phyloP scores from a whole-genome alignment of 352 stramenopile genomes.

The Phytophthora podocarpi region DNA sequence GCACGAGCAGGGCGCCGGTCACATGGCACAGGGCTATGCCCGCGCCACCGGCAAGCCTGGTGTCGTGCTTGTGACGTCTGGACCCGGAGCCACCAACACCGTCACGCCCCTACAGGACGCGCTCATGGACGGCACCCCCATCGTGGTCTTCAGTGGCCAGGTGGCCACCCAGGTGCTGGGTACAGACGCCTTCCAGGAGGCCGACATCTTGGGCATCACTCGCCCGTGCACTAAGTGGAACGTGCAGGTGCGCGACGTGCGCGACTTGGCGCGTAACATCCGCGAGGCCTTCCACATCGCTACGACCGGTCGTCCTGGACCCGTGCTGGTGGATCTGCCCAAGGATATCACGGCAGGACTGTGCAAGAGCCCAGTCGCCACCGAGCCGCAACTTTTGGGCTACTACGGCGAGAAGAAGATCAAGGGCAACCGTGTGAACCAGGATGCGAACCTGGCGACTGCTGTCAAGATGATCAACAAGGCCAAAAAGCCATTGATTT shows the following conservation, averaged over 20 bases:
- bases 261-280: constrained; percentile 94
- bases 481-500: constrained; percentile 96
- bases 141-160: constrained; percentile 95
- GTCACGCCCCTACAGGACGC: constrained; percentile 94
- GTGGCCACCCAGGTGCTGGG: constrained; percentile 92
- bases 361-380: constrained; percentile 73
- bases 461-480: constrained; percentile 92
- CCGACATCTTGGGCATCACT: constrained; percentile 86
- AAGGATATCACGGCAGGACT: constrained; percentile 94
- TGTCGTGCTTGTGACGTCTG: constrained; percentile 93
- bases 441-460: constrained; percentile 73
- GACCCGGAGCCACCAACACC: constrained; percentile 94
- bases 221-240: constrained; percentile 96
- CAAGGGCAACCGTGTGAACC: constrained; percentile 78
- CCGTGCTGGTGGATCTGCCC: constrained; percentile 95
- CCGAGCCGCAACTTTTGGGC: constrained; percentile 77
- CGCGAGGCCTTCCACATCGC: constrained; percentile 96
- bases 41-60: constrained; percentile 87
- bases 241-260: constrained; percentile 95
- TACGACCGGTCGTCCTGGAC: constrained; percentile 92
- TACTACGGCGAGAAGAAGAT: constrained; percentile 90
- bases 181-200: constrained; percentile 94
- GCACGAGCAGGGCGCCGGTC: constrained; percentile 83
- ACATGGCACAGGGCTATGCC: constrained; percentile 89
- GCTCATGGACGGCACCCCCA: constrained; percentile 94